These are phyloP conservation scores for Gyrodon lividus DNA, from an alignment of 768 basidiomycete genomes.

Conservation along the genomic window DNA sequence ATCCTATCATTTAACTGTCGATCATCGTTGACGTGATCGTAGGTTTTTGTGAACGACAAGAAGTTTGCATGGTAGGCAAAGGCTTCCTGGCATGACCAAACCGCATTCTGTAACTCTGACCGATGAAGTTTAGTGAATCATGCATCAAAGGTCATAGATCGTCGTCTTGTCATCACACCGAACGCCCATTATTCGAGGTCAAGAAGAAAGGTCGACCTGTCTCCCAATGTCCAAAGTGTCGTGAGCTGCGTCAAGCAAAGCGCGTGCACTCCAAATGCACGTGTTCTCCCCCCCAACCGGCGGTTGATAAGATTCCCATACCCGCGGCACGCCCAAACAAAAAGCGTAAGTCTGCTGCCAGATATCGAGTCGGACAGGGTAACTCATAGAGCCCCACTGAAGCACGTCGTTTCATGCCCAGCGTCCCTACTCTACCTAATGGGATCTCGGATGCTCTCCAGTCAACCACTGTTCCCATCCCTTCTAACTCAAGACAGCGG, in stretches of 20 bases:
- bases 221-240: conserved; percentile 85
- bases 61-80: conserved; percentile 68
- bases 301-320: conserved; percentile 31
- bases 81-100: not conserved
- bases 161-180: conserved; percentile 81
- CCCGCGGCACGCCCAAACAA: conserved; percentile 32
- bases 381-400: conserved; percentile 12
- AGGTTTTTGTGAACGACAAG: conserved; percentile 77
- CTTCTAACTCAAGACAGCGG: conserved; percentile 48
- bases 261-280: conserved; percentile 82
- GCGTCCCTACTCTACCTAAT: conserved; percentile 70
- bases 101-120: conserved; percentile 13
- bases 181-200: conserved; percentile 88
- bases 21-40: not conserved
- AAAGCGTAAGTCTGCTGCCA: conserved; percentile 28
- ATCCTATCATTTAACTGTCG: not conserved
- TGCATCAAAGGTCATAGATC: conserved; percentile 96
- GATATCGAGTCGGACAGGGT: conserved; percentile 1
- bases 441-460: conserved; percentile 58
- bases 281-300: conserved; percentile 48
- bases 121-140: conserved; percentile 57
- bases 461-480: conserved; percentile 25
- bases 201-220: conserved; percentile 92
- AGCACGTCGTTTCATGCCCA: conserved; percentile 71
- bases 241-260: conserved; percentile 76